Evolutionary conservation across 495 filamentous ascomycete genomes (phyloP), one percentile per base, ranked within the genome.

Genomic region (Penicillium ochrochloron): DNA sequence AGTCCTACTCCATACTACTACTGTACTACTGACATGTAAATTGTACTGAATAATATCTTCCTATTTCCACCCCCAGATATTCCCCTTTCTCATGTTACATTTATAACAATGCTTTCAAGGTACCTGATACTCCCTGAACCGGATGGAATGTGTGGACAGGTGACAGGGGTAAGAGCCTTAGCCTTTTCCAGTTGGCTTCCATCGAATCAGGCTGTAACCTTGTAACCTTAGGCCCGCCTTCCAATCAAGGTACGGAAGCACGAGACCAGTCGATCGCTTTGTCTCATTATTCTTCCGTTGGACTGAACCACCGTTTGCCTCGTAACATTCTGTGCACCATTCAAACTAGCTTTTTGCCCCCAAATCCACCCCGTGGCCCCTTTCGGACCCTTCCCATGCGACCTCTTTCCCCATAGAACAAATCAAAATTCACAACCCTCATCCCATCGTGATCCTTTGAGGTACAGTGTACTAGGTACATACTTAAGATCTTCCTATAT

Each of bases 211-310:
- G 27, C 48, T 53, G 65, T 59, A 60, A 51, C 61, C 48, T 48
- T 10, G 56, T 48, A 31, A 27, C 25, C 25, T 27, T 27, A 31
- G 27, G 3, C 48, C 51, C 23, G 3, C 11, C 66, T 70, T 70
- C 77, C 77, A 77, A 80, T 77, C 75, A 73, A 61, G 69, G 75
- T 31, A 57, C 66, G 62, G 52, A 70, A 66, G 77, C 77, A 80
- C 77, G 77, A 80, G 77, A 78, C 77, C 76, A 73, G 56, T 33
- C 31, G 31, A 31, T 56, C 61, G 46, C 42, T 54, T 35, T 54
- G 62, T 70, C 62, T 71, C 60, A 64, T 62, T n/a, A 33, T 64
- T 52, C 23, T 33, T 11, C 23, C 29, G n/a, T 46, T 27, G 1
- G 25, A 27, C 25, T 31, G 14, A 52, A 21, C 21, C 10, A 48